Percentiles rank a stretch among this genome's conserved stretches.
Conservation (phyloP, 1,284 basidiomycete genomes). For the Dichomitus squalens region DNA sequence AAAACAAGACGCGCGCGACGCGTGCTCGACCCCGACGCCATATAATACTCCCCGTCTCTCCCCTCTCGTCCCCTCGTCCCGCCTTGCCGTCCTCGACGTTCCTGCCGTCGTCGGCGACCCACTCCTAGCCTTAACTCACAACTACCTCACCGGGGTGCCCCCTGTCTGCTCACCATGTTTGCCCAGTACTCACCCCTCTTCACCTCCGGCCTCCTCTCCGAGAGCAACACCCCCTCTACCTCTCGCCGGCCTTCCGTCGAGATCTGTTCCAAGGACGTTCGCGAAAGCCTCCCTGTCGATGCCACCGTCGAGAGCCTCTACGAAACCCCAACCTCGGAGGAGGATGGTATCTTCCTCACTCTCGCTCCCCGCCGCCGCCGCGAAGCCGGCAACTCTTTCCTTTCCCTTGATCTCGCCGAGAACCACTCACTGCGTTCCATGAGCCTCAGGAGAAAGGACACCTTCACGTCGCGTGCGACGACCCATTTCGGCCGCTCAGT, state of each 20-base stretch:
- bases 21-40: constrained; percentile 2
- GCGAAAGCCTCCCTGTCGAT: constrained; percentile 43
- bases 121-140: background rate
- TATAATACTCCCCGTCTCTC: constrained; percentile 15
- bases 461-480: constrained; percentile 30
- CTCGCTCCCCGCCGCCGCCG: constrained; percentile 29
- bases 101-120: constrained; percentile 6
- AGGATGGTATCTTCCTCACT: constrained; percentile 31
- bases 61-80: constrained; percentile 3
- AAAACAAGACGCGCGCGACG: background rate
- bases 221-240: constrained; percentile 32
- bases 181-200: constrained; percentile 59
- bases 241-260: constrained; percentile 36
- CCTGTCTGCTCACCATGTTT: constrained; percentile 25
- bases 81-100: constrained; percentile 13
- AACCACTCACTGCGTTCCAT: constrained; percentile 47
- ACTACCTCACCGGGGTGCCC: background rate
- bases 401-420: constrained; percentile 63
- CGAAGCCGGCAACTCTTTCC: constrained; percentile 46
- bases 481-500: constrained; percentile 28
- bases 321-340: constrained; percentile 20
- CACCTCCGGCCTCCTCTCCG: constrained; percentile 57
- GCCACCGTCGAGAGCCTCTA: constrained; percentile 30
- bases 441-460: constrained; percentile 44
- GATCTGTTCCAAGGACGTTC: constrained; percentile 30